These are phyloP conservation scores for Paraphaeosphaeria minitans DNA, from an alignment of 2,329 filamentous ascomycete genomes.

Conservation along the genomic window DNA sequence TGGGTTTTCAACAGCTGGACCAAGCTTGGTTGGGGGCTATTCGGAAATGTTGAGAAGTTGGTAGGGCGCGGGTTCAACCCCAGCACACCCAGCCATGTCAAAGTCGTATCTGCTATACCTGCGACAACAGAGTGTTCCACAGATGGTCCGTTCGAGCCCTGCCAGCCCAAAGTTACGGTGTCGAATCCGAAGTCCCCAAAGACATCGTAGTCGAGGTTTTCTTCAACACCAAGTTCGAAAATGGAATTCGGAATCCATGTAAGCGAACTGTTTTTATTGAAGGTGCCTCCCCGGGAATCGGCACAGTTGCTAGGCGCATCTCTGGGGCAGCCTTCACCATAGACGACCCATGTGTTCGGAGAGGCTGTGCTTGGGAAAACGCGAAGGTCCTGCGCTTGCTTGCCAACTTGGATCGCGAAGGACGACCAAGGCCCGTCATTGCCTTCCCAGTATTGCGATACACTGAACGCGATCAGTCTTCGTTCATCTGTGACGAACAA, in stretches of 20 bases:
- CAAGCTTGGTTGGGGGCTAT: constrained; percentile 34
- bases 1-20: constrained; percentile 29
- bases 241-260: constrained; percentile 40
- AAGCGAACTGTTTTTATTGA: constrained; percentile 36
- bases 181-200: constrained; percentile 45
- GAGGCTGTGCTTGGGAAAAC: constrained; percentile 38
- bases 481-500: neutral
- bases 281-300: constrained; percentile 34
- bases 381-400: constrained; percentile 27
- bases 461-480: constrained; percentile 9
- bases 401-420: constrained; percentile 33
- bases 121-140: constrained; percentile 44
- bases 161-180: constrained; percentile 34
- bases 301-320: constrained; percentile 34
- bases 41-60: constrained; percentile 44
- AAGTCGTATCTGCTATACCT: constrained; percentile 42
- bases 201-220: constrained; percentile 24
- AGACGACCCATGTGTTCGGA: constrained; percentile 40
- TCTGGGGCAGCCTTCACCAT: constrained; percentile 35
- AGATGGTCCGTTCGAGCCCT: constrained; percentile 18
- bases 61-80: constrained; percentile 28
- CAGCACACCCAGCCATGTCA: constrained; percentile 30
- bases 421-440: constrained; percentile 38
- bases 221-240: constrained; percentile 29
- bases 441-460: constrained; percentile 32